These are phyloP conservation scores for Cyamopsis tetragonoloba DNA, from an alignment of 306 rosid species.

Conservation along the genomic window DNA sequence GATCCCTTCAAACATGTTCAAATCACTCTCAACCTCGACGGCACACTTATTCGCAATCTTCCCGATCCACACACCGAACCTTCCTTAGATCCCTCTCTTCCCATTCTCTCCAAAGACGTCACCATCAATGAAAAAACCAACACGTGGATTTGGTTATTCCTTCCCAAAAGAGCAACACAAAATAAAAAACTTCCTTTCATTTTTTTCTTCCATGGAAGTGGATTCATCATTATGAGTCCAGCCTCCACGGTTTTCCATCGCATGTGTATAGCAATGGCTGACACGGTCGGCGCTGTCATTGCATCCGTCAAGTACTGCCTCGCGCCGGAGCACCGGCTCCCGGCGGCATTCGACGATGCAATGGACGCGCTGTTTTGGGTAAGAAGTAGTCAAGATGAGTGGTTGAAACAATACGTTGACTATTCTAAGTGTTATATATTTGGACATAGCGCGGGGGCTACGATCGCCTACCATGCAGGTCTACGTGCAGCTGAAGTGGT, in stretches of 20 bases:
- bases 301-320: constrained; percentile 49
- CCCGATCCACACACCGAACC: background rate
- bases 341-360: constrained; percentile 50
- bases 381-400: constrained; percentile 21
- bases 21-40: constrained; percentile 25
- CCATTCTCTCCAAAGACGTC: constrained; percentile 40
- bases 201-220: constrained; percentile 48
- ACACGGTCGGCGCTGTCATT: constrained; percentile 6
- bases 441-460: constrained; percentile 52
- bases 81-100: constrained; percentile 16
- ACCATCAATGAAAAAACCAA: constrained; percentile 36
- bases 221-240: constrained; percentile 24
- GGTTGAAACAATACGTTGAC: constrained; percentile 37
- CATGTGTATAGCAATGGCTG: constrained; percentile 24
- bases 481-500: constrained; percentile 24
- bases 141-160: constrained; percentile 38
- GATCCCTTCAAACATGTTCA: constrained; percentile 20
- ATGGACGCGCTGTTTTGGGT: constrained; percentile 41
- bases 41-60: constrained; percentile 29
- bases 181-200: constrained; percentile 35
- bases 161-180: constrained; percentile 18
- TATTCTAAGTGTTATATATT: constrained; percentile 34
- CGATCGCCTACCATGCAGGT: constrained; percentile 39
- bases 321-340: constrained; percentile 48
- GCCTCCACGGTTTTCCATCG: constrained; percentile 28